phyloP scores from a whole-genome alignment of 2,329 filamentous ascomycete species.

The Scleromitrula shiraiana region DNA sequence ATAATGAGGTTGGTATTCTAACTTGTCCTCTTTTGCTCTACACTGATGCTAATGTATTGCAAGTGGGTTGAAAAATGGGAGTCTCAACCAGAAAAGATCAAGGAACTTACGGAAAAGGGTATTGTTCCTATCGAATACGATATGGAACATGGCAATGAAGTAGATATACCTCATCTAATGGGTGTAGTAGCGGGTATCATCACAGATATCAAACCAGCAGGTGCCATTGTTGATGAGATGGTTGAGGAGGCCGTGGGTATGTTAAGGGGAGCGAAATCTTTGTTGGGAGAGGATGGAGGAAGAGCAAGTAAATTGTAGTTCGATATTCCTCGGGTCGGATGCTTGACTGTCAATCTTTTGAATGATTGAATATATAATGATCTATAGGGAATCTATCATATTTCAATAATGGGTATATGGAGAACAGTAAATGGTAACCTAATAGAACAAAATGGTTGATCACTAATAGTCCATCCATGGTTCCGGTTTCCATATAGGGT shows the following conservation, averaged over 20 bases:
- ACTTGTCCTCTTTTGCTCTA: not conserved
- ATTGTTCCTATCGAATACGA: conserved; percentile 78
- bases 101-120: conserved; percentile 65
- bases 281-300: not conserved
- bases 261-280: conserved; percentile 46
- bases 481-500: too few relatives aligned
- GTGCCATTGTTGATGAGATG: conserved; percentile 85
- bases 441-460: too few relatives aligned
- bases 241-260: conserved; percentile 65
- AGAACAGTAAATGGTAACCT: too few relatives aligned
- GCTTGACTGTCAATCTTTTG: too few relatives aligned
- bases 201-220: conserved; percentile 68
- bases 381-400: too few relatives aligned
- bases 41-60: conserved; percentile 4
- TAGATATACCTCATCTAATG: conserved; percentile 87
- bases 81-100: conserved; percentile 63
- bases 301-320: not conserved
- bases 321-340: too few relatives aligned
- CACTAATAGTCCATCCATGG: too few relatives aligned
- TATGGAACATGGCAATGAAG: conserved; percentile 70
- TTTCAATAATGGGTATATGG: too few relatives aligned
- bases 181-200: conserved; percentile 84
- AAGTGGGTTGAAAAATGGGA: conserved; percentile 82
- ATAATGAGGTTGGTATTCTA: conserved; percentile 44
- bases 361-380: too few relatives aligned